Evolutionary conservation across 805 yeast species (phyloP).

Genomic region (Lachancea nothofagi): DNA sequence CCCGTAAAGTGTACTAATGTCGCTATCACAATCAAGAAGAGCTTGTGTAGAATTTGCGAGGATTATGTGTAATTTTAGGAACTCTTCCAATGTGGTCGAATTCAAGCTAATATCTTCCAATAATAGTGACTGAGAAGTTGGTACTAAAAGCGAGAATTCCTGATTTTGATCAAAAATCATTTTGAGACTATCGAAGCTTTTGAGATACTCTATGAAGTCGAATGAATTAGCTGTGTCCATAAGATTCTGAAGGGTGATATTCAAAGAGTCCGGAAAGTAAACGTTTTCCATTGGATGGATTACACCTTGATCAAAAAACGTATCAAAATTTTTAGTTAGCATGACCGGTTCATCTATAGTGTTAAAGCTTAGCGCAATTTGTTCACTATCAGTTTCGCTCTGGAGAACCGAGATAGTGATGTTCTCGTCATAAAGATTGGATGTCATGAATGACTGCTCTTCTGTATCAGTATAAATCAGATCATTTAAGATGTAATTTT

Average conservation of each 20-base stretch:
- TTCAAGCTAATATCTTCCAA: constrained; percentile 45
- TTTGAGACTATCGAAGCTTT: constrained; percentile 38
- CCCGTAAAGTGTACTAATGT: constrained; percentile 41
- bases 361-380: constrained; percentile 13
- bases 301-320: constrained; percentile 79
- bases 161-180: constrained; percentile 38
- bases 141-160: constrained; percentile 63
- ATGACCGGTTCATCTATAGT: constrained; percentile 21
- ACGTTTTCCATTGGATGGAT: constrained; percentile 61
- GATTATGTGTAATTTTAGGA: constrained; percentile 64
- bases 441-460: constrained; percentile 26
- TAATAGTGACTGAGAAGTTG: constrained; percentile 52
- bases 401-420: constrained; percentile 10
- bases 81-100: constrained; percentile 42
- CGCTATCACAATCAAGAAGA: constrained; percentile 44
- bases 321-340: constrained; percentile 46
- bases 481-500: constrained; percentile 55
- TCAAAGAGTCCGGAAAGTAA: constrained; percentile 50
- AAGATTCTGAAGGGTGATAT: constrained; percentile 51
- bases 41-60: constrained; percentile 48
- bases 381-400: neutral
- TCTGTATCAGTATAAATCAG: constrained; percentile 58
- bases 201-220: constrained; percentile 43
- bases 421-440: constrained; percentile 16
- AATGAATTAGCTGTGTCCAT: constrained; percentile 47